Conservation (phyloP, 306 rosid genomes). For the Trifolium fragiferum region DNA sequence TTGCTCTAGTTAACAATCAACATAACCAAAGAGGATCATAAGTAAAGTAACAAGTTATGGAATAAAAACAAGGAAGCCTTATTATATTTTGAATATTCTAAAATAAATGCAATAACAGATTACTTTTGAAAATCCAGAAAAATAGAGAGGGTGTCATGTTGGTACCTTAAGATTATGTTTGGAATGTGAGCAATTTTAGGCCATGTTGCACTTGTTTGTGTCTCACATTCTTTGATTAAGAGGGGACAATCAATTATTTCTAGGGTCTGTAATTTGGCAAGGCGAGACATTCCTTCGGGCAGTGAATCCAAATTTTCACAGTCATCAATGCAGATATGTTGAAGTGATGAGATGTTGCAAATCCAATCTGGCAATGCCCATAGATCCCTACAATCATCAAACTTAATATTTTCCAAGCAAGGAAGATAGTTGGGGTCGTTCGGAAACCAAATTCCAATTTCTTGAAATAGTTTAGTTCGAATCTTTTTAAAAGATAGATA, state of each 20-base stretch:
- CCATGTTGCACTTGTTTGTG: background rate
- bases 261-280: background rate
- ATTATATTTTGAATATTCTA: too few species aligned
- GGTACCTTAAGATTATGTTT: background rate
- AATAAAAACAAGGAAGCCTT: background rate
- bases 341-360: background rate
- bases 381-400: background rate
- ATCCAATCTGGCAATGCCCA: background rate
- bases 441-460: background rate
- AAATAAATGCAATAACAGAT: too few species aligned
- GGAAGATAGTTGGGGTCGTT: background rate
- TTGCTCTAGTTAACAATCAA: background rate
- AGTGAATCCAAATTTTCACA: background rate
- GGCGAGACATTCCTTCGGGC: background rate
- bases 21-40: background rate
- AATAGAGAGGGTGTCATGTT: background rate
- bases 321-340: accelerated
- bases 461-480: background rate
- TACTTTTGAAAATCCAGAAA: background rate
- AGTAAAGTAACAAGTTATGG: background rate
- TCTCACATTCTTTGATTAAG: background rate
- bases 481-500: background rate
- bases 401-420: background rate
- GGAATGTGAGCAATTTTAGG: background rate
- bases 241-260: background rate